Percentiles rank a stretch among this genome's conserved stretches.
Conservation (phyloP, 345 rosid genomes). For the Diplotaxis tenuifolia region DNA sequence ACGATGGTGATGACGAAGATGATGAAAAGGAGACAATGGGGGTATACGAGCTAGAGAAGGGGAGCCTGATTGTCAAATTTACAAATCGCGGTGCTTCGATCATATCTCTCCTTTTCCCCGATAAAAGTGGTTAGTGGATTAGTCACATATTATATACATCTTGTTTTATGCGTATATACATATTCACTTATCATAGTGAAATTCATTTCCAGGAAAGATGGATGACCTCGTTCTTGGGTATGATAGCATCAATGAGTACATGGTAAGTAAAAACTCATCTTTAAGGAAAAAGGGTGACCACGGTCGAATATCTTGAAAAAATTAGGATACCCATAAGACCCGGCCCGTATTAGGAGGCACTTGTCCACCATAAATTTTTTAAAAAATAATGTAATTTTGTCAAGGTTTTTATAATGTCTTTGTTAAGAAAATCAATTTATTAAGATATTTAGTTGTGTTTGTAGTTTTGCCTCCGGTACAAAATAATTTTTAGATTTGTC, state of each 20-base stretch:
- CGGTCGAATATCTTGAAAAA: no score
- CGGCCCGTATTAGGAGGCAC: not conserved
- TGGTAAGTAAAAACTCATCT: not conserved
- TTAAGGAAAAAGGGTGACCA: not conserved
- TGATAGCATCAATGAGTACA: not conserved
- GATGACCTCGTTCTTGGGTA: not conserved
- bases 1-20: not conserved
- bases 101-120: not conserved
- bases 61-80: not conserved
- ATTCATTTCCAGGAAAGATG: not conserved
- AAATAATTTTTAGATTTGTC: not conserved
- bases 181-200: not conserved
- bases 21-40: not conserved
- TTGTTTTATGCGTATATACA: not conserved
- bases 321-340: not conserved
- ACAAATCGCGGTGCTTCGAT: not conserved
- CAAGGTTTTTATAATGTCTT: not conserved
- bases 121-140: not conserved
- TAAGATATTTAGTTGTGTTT: not conserved
- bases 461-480: not conserved
- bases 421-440: not conserved
- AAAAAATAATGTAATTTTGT: not conserved
- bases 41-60: not conserved
- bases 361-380: not conserved
- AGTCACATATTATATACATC: not conserved